Evolutionary conservation across 1,139 yeast genomes (phyloP), one percentile per base, ranked within the genome.

Genomic region (Yamadazyma spencermartinsiae): DNA sequence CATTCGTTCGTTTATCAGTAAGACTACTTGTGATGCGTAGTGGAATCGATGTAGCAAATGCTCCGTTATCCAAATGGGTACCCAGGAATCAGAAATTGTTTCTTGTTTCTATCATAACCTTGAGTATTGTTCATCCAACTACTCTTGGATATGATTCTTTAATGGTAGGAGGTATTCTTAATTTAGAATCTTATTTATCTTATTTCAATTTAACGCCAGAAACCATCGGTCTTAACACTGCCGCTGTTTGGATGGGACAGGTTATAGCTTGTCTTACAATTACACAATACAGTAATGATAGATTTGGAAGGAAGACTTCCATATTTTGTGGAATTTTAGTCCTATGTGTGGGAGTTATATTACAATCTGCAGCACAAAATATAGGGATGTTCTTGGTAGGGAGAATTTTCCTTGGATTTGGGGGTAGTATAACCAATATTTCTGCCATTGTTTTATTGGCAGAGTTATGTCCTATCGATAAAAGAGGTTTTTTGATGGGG

Each of bases 341-440:
- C n/a, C n/a, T n/a, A n/a, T n/a, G n/a, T n/a, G n/a, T n/a, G n/a
- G 56, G 57, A 1, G 48, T 44, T 12, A 33, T 39, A 2, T 39
- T 54, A 18, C 57, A 53, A 32, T 33, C 45, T 25, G 52, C 50
- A 10, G 47, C 56, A 14, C 46, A 44, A 31, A 41, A 46, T 32
- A 41, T 42, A 25, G 58, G 40, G 3, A 50, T 53, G 50, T 53
- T 51, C 31, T 33, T 52, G 13, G 45, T 41, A 17, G 51, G 53
- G 2, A 41, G 58, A 37, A 35, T 52, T 12, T 18, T 50, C 9
- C 16, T 53, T 31, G 57, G 58, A 3, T 35, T 43, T 27, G 56
- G 56, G 13, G 19, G 34, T 12, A 33, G 42, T 3, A 13, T 44
- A 9, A 42, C 46, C 13, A 36, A 37, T 19, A 41, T 43, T 23